phyloP scores from a whole-genome alignment of 306 rosid genomes.

The Lotus japonicus region DNA sequence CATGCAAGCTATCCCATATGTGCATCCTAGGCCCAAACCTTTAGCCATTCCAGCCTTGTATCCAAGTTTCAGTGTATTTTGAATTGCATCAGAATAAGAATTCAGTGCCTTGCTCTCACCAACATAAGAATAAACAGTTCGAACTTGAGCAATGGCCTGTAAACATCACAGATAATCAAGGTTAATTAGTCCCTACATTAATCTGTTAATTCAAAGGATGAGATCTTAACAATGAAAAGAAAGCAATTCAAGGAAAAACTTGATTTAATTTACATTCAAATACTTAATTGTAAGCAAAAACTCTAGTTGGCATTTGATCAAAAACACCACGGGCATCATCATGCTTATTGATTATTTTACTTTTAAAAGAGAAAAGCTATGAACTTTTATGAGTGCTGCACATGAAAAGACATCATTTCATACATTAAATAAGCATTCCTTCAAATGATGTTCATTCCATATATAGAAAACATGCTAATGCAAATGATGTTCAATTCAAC shows the following conservation, averaged over 20 bases:
- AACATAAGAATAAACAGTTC: slow-evolving; percentile 92
- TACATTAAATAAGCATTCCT: background rate
- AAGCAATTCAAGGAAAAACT: background rate
- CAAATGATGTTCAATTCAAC: slow-evolving; percentile 1
- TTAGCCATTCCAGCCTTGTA: slow-evolving; percentile 99
- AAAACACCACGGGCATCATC: slow-evolving; percentile 19
- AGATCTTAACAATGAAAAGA: no score
- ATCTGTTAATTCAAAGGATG: background rate
- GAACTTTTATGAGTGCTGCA: slow-evolving; percentile 24
- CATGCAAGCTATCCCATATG: slow-evolving; percentile 99
- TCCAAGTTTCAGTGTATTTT: slow-evolving; percentile 88
- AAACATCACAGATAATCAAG: background rate
- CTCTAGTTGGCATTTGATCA: slow-evolving; percentile 8
- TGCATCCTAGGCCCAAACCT: slow-evolving; percentile 94
- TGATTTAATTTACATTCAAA: background rate
- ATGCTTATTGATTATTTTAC: slow-evolving; percentile 21
- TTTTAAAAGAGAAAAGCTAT: slow-evolving; percentile 20
- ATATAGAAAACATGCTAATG: background rate
- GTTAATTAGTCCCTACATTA: background rate
- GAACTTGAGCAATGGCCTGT: slow-evolving; percentile 89
- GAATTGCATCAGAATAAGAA: slow-evolving; percentile 93
- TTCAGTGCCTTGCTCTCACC: slow-evolving; percentile 95
- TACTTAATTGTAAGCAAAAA: slow-evolving; percentile 7
- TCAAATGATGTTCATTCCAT: no score
- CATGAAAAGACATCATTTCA: slow-evolving; percentile 38